phyloP scores from a whole-genome alignment of 1,284 basidiomycete genomes.

The Leccinum subrobustum region DNA sequence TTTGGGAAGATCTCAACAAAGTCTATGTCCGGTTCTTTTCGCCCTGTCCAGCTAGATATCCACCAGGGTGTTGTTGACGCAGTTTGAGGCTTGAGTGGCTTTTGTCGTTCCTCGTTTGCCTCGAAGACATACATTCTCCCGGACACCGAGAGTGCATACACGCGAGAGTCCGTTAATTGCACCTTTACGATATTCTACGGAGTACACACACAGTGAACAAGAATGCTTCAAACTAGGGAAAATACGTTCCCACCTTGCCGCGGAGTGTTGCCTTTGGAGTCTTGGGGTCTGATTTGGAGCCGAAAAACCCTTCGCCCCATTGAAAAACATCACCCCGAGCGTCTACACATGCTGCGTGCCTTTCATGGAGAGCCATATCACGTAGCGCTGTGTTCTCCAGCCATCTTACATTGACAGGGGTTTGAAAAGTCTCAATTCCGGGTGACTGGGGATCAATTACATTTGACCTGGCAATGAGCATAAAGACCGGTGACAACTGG shows the following conservation, averaged over 20 bases:
- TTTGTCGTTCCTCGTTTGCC: constrained; percentile 48
- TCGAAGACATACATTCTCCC: constrained; percentile 75
- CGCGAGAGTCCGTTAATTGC: constrained; percentile 53
- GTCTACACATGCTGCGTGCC: constrained; percentile 83
- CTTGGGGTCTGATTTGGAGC: constrained; percentile 25
- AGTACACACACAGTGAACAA: neutral
- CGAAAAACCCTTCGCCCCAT: constrained; percentile 75
- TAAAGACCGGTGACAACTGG: neutral
- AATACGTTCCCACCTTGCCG: constrained; percentile 63
- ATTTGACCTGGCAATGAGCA: constrained; percentile 39
- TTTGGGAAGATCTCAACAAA: constrained; percentile 51
- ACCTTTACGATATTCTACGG: constrained; percentile 65
- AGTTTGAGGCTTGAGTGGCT: constrained; percentile 33
- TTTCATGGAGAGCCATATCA: constrained; percentile 73
- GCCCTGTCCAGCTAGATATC: constrained; percentile 55
- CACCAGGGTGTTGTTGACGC: constrained; percentile 52
- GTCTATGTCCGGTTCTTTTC: constrained; percentile 50
- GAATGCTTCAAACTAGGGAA: neutral
- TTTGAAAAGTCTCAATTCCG: constrained; percentile 41
- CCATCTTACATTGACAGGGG: constrained; percentile 53
- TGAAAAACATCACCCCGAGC: constrained; percentile 86
- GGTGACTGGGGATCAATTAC: constrained; percentile 42
- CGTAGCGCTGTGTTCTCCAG: constrained; percentile 67
- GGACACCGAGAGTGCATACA: constrained; percentile 74
- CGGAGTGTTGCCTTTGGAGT: constrained; percentile 47